Evolutionary conservation across 106 monocot genomes (phyloP).

Genomic region (Iris macrosiphon): DNA sequence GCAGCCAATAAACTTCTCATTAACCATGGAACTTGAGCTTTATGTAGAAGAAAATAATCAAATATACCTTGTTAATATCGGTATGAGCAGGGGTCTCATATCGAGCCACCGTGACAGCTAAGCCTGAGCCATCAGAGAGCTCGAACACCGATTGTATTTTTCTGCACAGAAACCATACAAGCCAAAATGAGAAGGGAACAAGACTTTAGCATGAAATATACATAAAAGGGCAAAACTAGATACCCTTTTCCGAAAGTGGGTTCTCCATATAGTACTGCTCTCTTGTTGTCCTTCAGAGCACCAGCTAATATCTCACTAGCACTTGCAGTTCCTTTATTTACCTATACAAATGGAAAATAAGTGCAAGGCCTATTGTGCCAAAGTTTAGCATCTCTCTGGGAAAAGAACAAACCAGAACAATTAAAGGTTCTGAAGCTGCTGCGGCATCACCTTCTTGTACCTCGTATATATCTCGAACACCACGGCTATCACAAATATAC

Average conservation of each 20-base stretch:
- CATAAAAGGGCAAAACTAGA: neutral
- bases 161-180: conserved; percentile 27
- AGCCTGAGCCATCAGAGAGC: conserved; percentile 95
- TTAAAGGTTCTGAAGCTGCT: conserved; percentile 77
- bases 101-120: conserved; percentile 92
- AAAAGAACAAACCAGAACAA: conserved; percentile 59
- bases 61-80: conserved; percentile 83
- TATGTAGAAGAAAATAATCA: neutral
- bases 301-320: conserved; percentile 99
- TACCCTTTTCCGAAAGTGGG: conserved; percentile 99
- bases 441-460: conserved; percentile 56
- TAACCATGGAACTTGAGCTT: neutral
- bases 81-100: conserved; percentile 98
- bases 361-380: no score
- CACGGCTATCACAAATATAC: conserved; percentile 92
- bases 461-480: conserved; percentile 96
- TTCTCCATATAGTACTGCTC: conserved; percentile 93
- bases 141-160: conserved; percentile 98
- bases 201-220: neutral
- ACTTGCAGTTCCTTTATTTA: conserved; percentile 98
- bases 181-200: neutral
- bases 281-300: conserved; percentile 93
- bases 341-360: conserved; percentile 40
- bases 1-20: no score
- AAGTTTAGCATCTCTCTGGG: no score